A percentile compares a stretch with the other conserved stretches of the same genome.
These are phyloP conservation scores for Ophiostoma montium DNA, from an alignment of 2,329 filamentous ascomycete species.

Conservation along the genomic window DNA sequence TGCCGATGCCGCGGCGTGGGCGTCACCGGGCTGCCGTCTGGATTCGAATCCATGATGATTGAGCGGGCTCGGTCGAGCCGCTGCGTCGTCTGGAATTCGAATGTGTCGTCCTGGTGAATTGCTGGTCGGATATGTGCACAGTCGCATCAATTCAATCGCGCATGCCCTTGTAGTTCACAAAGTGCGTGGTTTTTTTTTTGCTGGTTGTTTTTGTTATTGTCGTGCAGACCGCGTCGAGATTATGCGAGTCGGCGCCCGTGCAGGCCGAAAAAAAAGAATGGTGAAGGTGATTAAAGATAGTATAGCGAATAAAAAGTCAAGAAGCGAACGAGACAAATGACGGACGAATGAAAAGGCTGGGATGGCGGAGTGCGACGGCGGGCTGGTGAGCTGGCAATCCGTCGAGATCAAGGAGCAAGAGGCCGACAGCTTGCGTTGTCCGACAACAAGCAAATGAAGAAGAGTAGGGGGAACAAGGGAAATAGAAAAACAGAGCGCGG, in stretches of 20 bases:
- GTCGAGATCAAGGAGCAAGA: background rate
- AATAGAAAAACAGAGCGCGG: constrained; percentile 3
- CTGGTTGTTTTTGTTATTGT: too few species aligned
- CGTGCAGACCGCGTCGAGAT: background rate
- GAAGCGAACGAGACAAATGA: background rate
- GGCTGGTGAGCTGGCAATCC: background rate
- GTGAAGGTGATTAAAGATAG: background rate
- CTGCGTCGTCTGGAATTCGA: background rate
- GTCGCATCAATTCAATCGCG: background rate
- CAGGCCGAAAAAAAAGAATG: background rate
- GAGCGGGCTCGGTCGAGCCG: constrained; percentile 4
- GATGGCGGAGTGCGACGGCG: background rate
- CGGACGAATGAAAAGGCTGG: background rate
- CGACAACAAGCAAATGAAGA: background rate
- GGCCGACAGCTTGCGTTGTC: constrained; percentile 1
- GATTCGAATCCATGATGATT: constrained; percentile 11
- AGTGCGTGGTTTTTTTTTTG: too few species aligned
- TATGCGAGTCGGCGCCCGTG: background rate
- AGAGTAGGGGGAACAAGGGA: constrained; percentile 5
- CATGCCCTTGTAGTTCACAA: background rate
- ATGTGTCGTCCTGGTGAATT: background rate
- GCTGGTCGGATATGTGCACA: background rate
- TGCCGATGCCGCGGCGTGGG: constrained; percentile 12
- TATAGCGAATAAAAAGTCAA: background rate
- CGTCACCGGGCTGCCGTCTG: constrained; percentile 13